Evolutionary conservation across 2,329 filamentous ascomycete genomes (phyloP), one percentile per base, ranked within the genome.

Genomic region (Thermomyces lanuginosus): DNA sequence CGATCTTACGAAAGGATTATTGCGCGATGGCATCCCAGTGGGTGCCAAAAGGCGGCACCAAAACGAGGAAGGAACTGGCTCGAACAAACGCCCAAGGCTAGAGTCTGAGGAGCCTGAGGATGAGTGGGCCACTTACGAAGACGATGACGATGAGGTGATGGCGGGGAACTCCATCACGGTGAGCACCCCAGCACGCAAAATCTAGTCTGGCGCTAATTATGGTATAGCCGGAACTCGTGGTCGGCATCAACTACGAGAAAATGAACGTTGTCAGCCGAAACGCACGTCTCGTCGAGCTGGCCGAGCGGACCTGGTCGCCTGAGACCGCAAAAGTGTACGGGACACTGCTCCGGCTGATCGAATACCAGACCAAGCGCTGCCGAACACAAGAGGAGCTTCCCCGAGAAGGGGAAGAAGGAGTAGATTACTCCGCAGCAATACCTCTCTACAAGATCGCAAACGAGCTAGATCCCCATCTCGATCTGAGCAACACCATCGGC

Each of bases 241-340:
- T 95, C 25, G 71, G 76, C 15, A 62, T 93, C 29, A 93, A 92
- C 46, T 76, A 81, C 43, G 76, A 84, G 30, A 91, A 86, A 49
- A 80, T 82, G 32, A 61, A 76, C 5, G 79, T 93, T 6, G 73
- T 79, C 26, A 62, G 92, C 36, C 79, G 86, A 30, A 92, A 82
- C 41, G 67, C 75, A 36, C 70, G 72, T 11, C 70, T 95, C 2
- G 70, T 76, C 27, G 63, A 72, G n/a, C 68, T 83, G 30, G 81
- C 73, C 1, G 64, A 72, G 27, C 69, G 77, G 28, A 63, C 68
- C 16, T 65, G 89, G 11, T 79, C 83, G 22, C 63, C 72, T 21
- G 72, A 68, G 1, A 91, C 84, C 1, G 74, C 76, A 1, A 65
- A 75, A 33, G 71, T 95, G 1, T 95, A 92, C 46, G 70, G 69